Evolutionary conservation across 164 flowering plant species (phyloP), one percentile per base, ranked within the genome.

Genomic region (Stephania japonica): DNA sequence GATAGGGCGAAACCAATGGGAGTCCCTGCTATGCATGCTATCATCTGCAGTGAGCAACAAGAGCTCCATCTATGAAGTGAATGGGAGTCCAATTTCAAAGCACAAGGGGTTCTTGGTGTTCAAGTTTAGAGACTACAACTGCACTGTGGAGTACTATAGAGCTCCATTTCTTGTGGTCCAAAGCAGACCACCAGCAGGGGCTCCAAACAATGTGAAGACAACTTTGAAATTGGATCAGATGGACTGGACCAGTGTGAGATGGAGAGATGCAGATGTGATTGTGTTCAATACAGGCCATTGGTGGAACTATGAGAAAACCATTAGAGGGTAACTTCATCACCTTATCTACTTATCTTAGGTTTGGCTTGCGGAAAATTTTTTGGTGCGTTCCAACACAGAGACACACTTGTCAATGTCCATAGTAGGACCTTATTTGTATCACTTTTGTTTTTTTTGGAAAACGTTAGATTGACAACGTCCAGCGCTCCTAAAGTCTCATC

Each of bases 1-100:
- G 18, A 96, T 96, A 67, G 99, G 99, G 72, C 85, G 99, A 85
- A 96, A 96, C 79, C 99, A 96, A 73, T 96, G 98, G 99, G 99
- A 96, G 74, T 96, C 99, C 11, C 86, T 93, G 19, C 88, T 96
- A 3, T 96, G 99, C 81, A 86, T 96, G 98, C 94, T 96, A 6
- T 87, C 99, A 38, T 86, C 93, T 68, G 97, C 78, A 25, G 77
- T 90, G 66, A 65, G 86, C 4, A 74, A 89, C 70, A 87, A 89
- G 81, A 78, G 77, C 42, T 85, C 93, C 9, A 87, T 96, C 72
- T 96, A 89, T 70, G 98, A 96, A 86, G 94, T 90, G 72, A 90
- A 93, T 75, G 97, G 97, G 25, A 93, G 83, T 56, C 99, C 99
- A 21, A 93, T 96, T 50, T 90, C 99, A 26, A 96, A 96, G 84